phyloP scores from a whole-genome alignment of 345 rosid species.

The Aquilaria malaccensis region DNA sequence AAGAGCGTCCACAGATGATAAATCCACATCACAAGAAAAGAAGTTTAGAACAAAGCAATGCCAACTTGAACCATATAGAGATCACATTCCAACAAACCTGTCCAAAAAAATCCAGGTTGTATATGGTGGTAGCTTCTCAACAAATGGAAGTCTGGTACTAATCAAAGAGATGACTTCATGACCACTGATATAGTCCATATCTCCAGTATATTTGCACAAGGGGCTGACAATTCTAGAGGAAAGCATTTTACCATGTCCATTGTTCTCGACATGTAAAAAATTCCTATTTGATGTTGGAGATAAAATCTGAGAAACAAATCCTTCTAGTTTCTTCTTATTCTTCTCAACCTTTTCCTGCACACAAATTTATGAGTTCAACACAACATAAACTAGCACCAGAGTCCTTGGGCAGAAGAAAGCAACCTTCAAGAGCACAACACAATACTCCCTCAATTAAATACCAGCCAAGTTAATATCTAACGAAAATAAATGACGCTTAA shows the following conservation, averaged over 20 bases:
- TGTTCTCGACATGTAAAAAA: conserved; percentile 17
- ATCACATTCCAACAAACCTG: conserved; percentile 38
- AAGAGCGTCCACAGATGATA: too few species aligned
- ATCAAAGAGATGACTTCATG: conserved; percentile 49
- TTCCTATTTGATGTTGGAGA: conserved; percentile 38
- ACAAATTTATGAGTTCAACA: neutral
- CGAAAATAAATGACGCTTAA: too few species aligned
- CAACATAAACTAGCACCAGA: neutral
- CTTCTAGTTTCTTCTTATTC: conserved; percentile 53
- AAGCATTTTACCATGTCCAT: conserved; percentile 27
- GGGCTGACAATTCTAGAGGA: conserved; percentile 47
- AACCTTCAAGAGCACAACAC: too few species aligned
- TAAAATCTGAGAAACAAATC: conserved; percentile 31
- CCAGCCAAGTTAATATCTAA: too few species aligned
- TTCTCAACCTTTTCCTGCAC: conserved; percentile 63
- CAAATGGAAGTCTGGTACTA: conserved; percentile 44
- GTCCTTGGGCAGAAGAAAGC: too few species aligned
- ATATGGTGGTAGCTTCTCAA: conserved; percentile 83
- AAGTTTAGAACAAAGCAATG: too few species aligned
- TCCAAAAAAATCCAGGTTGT: conserved; percentile 97
- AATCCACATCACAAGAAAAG: too few species aligned
- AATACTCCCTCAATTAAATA: too few species aligned
- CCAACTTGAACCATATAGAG: neutral
- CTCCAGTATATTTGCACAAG: conserved; percentile 51
- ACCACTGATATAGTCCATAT: conserved; percentile 51